These are phyloP conservation scores for Sarcodon aspratus DNA, from an alignment of 768 basidiomycete genomes.

Conservation along the genomic window DNA sequence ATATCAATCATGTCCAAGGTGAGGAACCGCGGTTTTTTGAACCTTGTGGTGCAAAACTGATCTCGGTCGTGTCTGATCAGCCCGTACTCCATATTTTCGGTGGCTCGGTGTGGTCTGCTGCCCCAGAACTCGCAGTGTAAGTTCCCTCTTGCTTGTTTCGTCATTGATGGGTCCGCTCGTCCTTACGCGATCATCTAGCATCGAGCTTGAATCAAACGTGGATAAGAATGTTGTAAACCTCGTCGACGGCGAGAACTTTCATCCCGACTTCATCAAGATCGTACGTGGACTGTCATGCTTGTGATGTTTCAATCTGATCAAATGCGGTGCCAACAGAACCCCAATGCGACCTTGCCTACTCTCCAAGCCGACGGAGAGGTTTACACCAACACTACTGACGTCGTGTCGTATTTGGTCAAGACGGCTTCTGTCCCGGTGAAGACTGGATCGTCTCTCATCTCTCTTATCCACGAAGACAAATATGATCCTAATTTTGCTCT, in stretches of 20 bases:
- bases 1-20: constrained; percentile 3
- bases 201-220: constrained; percentile 33
- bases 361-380: constrained; percentile 22
- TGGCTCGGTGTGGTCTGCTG: constrained; percentile 29
- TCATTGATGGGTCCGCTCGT: neutral
- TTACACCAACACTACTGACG: constrained; percentile 29
- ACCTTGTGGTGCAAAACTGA: neutral
- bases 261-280: constrained; percentile 30
- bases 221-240: constrained; percentile 28
- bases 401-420: constrained; percentile 27
- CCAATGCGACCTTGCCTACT: constrained; percentile 31
- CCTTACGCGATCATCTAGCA: constrained; percentile 12
- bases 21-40: neutral
- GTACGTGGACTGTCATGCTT: constrained; percentile 12
- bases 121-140: constrained; percentile 30
- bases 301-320: neutral
- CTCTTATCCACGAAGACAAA: constrained; percentile 30
- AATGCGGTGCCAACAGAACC: constrained; percentile 21
- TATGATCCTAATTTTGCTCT: constrained; percentile 44
- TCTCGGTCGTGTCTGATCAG: constrained; percentile 1
- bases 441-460: constrained; percentile 23
- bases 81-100: constrained; percentile 24
- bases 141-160: constrained; percentile 4
- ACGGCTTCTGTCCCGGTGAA: constrained; percentile 25
- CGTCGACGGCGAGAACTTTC: constrained; percentile 35